Percentiles rank a stretch among this genome's conserved stretches.
phyloP scores from a whole-genome alignment of 768 basidiomycete species.

The Suillus fuscotomentosus region DNA sequence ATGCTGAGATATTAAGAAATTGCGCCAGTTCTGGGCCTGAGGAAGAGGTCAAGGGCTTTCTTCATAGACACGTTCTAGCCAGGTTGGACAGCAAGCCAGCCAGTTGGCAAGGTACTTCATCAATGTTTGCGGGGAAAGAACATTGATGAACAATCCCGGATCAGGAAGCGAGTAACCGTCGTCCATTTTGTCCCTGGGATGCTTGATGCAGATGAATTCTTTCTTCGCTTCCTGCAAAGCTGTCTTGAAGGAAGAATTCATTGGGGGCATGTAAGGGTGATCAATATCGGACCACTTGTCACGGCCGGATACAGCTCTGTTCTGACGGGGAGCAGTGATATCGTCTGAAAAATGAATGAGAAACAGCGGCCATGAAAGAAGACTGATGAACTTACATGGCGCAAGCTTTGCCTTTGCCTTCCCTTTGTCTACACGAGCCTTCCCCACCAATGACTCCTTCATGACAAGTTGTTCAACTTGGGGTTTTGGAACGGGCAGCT shows the following conservation, averaged over 20 bases:
- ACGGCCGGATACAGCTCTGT: background rate
- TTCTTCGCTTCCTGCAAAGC: background rate
- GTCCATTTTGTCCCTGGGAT: background rate
- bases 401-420: background rate
- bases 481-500: background rate
- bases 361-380: background rate
- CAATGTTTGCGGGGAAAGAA: background rate
- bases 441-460: background rate
- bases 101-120: background rate
- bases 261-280: background rate
- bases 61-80: background rate
- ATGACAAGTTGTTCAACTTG: background rate
- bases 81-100: background rate
- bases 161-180: background rate
- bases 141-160: background rate
- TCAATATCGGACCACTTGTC: conserved; percentile 2
- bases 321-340: background rate
- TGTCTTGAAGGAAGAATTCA: background rate
- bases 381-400: background rate
- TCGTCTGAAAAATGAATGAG: background rate
- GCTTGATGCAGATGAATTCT: background rate
- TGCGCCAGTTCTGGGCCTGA: background rate
- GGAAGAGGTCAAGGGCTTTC: background rate
- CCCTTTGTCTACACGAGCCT: background rate
- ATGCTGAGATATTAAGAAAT: background rate